Evolutionary conservation across 768 basidiomycete species (phyloP).

Genomic region (Boletus speciosus): DNA sequence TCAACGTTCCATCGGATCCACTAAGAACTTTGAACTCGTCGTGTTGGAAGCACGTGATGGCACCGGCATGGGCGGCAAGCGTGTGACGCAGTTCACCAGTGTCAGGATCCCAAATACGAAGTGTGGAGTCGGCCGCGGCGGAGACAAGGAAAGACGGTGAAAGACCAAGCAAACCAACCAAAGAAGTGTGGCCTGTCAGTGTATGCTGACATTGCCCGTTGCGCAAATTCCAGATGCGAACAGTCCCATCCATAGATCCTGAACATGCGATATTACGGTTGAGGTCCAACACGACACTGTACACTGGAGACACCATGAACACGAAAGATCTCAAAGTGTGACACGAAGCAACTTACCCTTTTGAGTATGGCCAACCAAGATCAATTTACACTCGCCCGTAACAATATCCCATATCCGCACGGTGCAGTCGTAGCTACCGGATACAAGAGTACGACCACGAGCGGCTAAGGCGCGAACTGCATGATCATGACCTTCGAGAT

Average conservation of each 20-base stretch:
- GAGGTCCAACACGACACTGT: slow-evolving; percentile 90
- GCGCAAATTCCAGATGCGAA: slow-evolving; percentile 88
- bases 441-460: slow-evolving; percentile 84
- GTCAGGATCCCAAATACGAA: slow-evolving; percentile 92
- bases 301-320: slow-evolving; percentile 52
- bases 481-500: slow-evolving; percentile 85
- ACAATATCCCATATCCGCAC: slow-evolving; percentile 95
- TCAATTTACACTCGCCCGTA: slow-evolving; percentile 75
- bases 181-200: slow-evolving; percentile 87
- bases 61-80: slow-evolving; percentile 88
- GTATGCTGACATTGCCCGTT: slow-evolving; percentile 78
- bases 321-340: background rate
- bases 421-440: slow-evolving; percentile 93
- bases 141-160: slow-evolving; percentile 91
- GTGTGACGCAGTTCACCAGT: slow-evolving; percentile 76
- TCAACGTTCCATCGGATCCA: slow-evolving; percentile 92
- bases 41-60: slow-evolving; percentile 99
- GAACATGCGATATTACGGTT: slow-evolving; percentile 88
- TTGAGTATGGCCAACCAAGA: slow-evolving; percentile 83
- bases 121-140: slow-evolving; percentile 92
- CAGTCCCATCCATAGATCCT: slow-evolving; percentile 97
- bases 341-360: slow-evolving; percentile 57
- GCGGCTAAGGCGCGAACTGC: slow-evolving; percentile 93
- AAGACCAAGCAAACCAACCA: slow-evolving; percentile 89
- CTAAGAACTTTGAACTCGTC: slow-evolving; percentile 97